A percentile compares a stretch with the other conserved stretches of the same genome.
phyloP scores from a whole-genome alignment of 768 basidiomycete genomes.

The Daedaleopsis nitida region DNA sequence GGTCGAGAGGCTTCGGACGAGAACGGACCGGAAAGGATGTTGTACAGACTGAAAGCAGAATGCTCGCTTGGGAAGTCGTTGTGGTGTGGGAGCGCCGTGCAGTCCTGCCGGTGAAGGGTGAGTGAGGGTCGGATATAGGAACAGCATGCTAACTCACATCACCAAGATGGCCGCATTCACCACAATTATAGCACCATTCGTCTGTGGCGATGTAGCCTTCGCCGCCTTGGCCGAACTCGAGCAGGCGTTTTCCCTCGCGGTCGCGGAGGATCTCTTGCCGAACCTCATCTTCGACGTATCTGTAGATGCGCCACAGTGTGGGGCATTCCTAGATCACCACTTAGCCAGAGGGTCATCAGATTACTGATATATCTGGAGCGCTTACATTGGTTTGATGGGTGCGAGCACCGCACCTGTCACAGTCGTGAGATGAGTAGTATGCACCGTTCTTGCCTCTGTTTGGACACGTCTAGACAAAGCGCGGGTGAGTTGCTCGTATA shows the following conservation, averaged over 20 bases:
- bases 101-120: constrained; percentile 50
- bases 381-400: constrained; percentile 64
- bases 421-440: constrained; percentile 44
- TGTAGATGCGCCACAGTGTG: constrained; percentile 79
- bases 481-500: neutral
- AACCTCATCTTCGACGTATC: constrained; percentile 62
- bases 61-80: constrained; percentile 48
- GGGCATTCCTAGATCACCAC: constrained; percentile 68
- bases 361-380: constrained; percentile 22
- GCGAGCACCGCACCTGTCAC: constrained; percentile 70
- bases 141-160: constrained; percentile 45
- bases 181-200: constrained; percentile 85
- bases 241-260: constrained; percentile 51
- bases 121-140: neutral
- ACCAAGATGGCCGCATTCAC: constrained; percentile 70
- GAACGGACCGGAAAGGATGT: constrained; percentile 68
- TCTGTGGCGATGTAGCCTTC: constrained; percentile 77
- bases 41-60: constrained; percentile 70
- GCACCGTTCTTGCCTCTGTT: constrained; percentile 47
- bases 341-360: neutral
- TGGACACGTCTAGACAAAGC: constrained; percentile 60
- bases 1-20: constrained; percentile 42
- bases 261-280: constrained; percentile 43
- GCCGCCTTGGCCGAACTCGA: constrained; percentile 66
- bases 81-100: constrained; percentile 45